These are phyloP conservation scores for Pseudogymnoascus sp. DNA, from an alignment of 2,329 filamentous ascomycete genomes.

Conservation along the genomic window DNA sequence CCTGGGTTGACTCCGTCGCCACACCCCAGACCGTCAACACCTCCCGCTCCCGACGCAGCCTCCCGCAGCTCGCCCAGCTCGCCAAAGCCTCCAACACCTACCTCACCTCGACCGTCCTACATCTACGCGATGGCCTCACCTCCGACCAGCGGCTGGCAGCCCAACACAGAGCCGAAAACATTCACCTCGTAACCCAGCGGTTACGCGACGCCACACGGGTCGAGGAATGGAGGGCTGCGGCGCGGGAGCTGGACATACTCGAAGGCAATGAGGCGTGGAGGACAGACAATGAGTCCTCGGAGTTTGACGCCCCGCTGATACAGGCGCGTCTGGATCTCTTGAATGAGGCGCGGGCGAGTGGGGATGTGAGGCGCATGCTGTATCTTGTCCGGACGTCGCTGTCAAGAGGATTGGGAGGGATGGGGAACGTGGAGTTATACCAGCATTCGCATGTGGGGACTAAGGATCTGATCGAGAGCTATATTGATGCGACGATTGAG, in stretches of 20 bases:
- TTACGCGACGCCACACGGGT: constrained; percentile 62
- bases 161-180: constrained; percentile 47
- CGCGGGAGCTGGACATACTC: constrained; percentile 67
- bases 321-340: constrained; percentile 63
- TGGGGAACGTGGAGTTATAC: constrained; percentile 78
- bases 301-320: constrained; percentile 61
- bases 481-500: constrained; percentile 70
- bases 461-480: constrained; percentile 78
- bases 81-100: not conserved
- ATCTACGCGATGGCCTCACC: constrained; percentile 24
- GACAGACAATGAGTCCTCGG: constrained; percentile 26
- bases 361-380: constrained; percentile 71
- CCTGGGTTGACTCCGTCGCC: not conserved
- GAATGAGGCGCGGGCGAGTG: constrained; percentile 63
- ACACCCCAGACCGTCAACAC: not conserved
- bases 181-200: constrained; percentile 54
- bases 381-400: constrained; percentile 73
- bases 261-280: constrained; percentile 84
- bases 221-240: constrained; percentile 68
- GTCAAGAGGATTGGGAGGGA: constrained; percentile 74
- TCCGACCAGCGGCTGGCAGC: constrained; percentile 42
- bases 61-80: not conserved
- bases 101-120: constrained; percentile 16
- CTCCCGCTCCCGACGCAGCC: not conserved
- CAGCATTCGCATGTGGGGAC: constrained; percentile 79